Percentiles rank a stretch among this genome's conserved stretches.
Evolutionary conservation across 768 basidiomycete genomes (phyloP).

Genomic region (Lactarius sp.): DNA sequence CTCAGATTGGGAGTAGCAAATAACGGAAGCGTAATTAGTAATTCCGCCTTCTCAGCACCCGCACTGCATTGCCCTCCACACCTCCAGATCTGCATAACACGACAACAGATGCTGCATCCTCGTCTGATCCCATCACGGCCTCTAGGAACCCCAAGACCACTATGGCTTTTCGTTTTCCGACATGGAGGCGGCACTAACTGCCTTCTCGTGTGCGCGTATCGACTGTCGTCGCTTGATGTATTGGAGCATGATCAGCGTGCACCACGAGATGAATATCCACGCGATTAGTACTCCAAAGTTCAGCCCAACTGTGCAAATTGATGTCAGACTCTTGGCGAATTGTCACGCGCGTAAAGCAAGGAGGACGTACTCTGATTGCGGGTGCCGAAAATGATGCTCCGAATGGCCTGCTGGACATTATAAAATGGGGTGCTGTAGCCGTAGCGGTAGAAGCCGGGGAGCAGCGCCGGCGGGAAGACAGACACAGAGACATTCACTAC

Average conservation of each 20-base stretch:
- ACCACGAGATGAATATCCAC: constrained; percentile 52
- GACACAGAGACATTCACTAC: constrained; percentile 56
- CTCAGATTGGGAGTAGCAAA: no score
- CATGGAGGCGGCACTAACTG: not conserved
- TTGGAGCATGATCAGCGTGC: constrained; percentile 49
- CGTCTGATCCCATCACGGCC: not conserved
- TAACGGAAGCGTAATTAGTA: no score
- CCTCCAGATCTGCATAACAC: no score
- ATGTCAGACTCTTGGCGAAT: not conserved
- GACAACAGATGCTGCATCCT: not conserved
- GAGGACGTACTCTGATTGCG: constrained; percentile 49
- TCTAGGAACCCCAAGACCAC: not conserved
- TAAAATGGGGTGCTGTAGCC: constrained; percentile 72
- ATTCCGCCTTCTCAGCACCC: no score
- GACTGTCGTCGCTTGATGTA: constrained; percentile 33
- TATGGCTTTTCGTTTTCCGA: not conserved
- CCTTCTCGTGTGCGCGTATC: constrained; percentile 2
- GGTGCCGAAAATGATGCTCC: constrained; percentile 62
- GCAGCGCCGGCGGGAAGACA: constrained; percentile 51
- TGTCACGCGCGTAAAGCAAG: no score
- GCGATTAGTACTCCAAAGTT: constrained; percentile 57
- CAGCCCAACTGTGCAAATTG: constrained; percentile 43
- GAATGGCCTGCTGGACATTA: constrained; percentile 56
- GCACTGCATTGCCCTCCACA: no score
- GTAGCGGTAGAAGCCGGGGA: constrained; percentile 57